phyloP scores from a whole-genome alignment of 345 rosid genomes.

The Eucalyptus regnans region DNA sequence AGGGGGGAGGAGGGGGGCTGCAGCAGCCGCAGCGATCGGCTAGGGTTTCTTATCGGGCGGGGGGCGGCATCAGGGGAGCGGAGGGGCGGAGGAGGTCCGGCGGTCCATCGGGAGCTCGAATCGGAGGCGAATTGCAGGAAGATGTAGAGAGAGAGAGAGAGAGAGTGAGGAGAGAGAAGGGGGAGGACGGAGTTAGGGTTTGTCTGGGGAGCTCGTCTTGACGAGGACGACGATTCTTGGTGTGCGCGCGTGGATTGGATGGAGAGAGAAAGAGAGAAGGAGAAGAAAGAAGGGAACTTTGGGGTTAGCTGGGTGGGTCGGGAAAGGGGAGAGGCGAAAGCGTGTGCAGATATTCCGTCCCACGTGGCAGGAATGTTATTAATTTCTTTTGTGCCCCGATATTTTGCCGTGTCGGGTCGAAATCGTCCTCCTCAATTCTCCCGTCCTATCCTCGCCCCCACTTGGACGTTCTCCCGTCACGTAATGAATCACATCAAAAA shows the following conservation, averaged over 20 bases:
- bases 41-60: background rate
- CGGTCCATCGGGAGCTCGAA: background rate
- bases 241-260: background rate
- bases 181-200: conserved; percentile 1
- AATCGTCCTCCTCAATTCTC: background rate
- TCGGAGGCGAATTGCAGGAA: background rate
- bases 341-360: background rate
- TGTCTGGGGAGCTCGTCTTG: background rate
- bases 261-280: background rate
- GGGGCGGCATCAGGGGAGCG: background rate
- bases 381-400: background rate
- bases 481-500: background rate
- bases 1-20: background rate
- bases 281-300: background rate
- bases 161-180: background rate
- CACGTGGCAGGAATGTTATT: background rate
- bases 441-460: background rate
- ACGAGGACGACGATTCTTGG: background rate
- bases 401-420: background rate
- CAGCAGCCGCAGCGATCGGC: background rate
- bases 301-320: background rate
- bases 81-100: background rate
- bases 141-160: background rate
- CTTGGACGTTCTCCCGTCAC: background rate
- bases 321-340: background rate